Percentiles rank a stretch among this genome's conserved stretches.
Conservation (phyloP, 192 early-diverging fungal genomes). For the Coemansia sp. region DNA sequence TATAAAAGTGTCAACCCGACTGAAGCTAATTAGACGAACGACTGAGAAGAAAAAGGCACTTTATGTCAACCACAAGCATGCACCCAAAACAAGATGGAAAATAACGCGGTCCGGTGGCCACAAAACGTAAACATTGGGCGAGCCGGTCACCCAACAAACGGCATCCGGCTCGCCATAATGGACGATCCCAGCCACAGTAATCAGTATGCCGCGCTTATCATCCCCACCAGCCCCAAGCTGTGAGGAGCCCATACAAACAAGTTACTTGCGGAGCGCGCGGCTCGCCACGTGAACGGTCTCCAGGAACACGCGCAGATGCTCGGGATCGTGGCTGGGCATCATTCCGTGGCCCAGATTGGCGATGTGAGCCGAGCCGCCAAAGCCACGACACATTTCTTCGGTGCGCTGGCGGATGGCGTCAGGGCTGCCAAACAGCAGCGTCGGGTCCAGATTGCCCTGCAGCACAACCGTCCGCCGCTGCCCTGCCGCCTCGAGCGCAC, state of each 20-base stretch:
- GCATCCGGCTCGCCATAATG: background rate
- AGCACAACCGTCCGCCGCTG: constrained; percentile 46
- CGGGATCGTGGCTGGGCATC: constrained; percentile 78
- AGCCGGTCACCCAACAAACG: background rate
- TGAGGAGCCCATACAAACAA: background rate
- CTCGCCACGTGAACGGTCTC: constrained; percentile 64
- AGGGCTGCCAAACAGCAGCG: constrained; percentile 70
- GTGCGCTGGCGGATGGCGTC: constrained; percentile 74
- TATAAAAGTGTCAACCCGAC: background rate
- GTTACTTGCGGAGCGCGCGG: constrained; percentile 26
- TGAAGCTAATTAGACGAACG: constrained; percentile 2
- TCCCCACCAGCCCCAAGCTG: background rate
- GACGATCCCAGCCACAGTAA: background rate
- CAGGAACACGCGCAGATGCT: constrained; percentile 67
- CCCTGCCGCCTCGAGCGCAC: constrained; percentile 6
- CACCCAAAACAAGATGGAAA: background rate
- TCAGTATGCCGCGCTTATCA: background rate
- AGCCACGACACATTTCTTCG: constrained; percentile 74
- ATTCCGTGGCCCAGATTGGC: constrained; percentile 98
- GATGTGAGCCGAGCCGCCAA: constrained; percentile 79
- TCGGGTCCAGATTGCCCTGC: constrained; percentile 97
- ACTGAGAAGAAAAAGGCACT: background rate
- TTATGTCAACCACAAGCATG: background rate
- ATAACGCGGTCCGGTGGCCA: background rate
- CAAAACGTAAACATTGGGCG: background rate